Percentiles rank a stretch among this genome's conserved stretches.
phyloP scores from a whole-genome alignment of 805 yeast genomes.

The Wickerhamiella hasegawae region DNA sequence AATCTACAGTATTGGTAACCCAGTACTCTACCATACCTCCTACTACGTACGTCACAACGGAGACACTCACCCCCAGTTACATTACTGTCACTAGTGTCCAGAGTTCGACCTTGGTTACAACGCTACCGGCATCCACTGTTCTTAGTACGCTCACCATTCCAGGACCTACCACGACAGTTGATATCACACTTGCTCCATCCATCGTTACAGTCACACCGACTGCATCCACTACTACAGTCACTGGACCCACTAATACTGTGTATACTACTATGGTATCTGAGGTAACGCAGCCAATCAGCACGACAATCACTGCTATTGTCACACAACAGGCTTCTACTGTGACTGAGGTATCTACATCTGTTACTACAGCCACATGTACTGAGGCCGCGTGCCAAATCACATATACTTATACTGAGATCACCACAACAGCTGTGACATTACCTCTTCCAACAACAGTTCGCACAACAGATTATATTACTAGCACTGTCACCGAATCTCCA shows the following conservation, averaged over 20 bases:
- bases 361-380: neutral
- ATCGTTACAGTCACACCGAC: neutral
- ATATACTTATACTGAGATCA: neutral
- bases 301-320: neutral
- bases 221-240: neutral
- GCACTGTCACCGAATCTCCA: constrained; percentile 1
- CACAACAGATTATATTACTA: neutral
- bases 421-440: neutral
- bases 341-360: neutral
- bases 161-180: neutral
- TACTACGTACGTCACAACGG: neutral
- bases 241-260: constrained; percentile 1
- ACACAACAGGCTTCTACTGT: neutral
- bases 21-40: neutral
- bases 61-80: neutral
- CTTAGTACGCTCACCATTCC: neutral
- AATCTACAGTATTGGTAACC: neutral
- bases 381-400: neutral
- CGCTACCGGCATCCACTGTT: neutral
- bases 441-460: neutral
- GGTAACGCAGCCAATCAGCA: neutral
- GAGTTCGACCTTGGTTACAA: neutral
- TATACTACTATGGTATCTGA: neutral
- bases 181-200: neutral
- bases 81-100: neutral